Conservation (phyloP, 2,329 filamentous ascomycete genomes). For the Cryphonectria naterciae region DNA sequence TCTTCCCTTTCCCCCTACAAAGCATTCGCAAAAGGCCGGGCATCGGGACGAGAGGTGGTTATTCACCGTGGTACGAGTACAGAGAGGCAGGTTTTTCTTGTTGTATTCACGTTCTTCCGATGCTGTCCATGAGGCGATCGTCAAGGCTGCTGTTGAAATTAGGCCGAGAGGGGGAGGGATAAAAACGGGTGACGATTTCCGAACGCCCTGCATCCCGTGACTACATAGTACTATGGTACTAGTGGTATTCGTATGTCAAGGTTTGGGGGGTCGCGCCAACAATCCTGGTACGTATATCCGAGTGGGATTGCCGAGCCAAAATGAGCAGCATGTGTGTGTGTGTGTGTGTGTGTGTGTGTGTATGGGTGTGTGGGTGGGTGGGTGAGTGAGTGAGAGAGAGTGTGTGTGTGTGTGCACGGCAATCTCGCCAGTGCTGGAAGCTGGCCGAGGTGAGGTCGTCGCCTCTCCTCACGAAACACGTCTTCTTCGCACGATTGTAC, state of each 20-base stretch:
- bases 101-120: slow-evolving; percentile 19
- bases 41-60: background rate
- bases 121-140: background rate
- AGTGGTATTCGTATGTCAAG: slow-evolving; percentile 1
- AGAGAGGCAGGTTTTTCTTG: background rate
- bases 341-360: too few species aligned
- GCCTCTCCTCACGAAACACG: slow-evolving; percentile 15
- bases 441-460: slow-evolving; percentile 23
- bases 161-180: background rate
- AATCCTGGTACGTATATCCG: slow-evolving; percentile 16
- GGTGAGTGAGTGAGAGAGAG: too few species aligned
- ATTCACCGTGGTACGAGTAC: slow-evolving; percentile 14
- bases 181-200: background rate
- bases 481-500: slow-evolving; percentile 22
- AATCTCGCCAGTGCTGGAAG: slow-evolving; percentile 21
- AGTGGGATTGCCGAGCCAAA: slow-evolving; percentile 24
- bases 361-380: too few species aligned
- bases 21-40: background rate
- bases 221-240: background rate
- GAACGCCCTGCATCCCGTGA: slow-evolving; percentile 16
- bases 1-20: background rate
- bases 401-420: slow-evolving; percentile 10
- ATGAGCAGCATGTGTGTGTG: background rate
- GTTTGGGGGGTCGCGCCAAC: slow-evolving; percentile 8
- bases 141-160: background rate